Conservation (phyloP, 768 basidiomycete genomes). For the Tricholoma saponaceum region DNA sequence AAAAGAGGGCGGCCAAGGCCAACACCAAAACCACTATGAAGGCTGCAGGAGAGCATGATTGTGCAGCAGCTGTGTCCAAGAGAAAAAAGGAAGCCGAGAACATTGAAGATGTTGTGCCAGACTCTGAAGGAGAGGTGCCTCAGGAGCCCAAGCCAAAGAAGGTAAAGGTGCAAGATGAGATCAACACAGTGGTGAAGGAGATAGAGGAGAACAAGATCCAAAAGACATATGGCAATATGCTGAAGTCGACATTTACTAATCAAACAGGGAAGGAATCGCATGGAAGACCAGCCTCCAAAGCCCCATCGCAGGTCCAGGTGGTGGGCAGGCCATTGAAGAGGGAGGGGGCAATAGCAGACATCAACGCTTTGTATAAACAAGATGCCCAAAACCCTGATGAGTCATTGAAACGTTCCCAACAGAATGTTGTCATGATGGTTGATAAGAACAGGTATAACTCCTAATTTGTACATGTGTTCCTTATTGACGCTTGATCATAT, state of each 20-base stretch:
- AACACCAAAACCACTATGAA: no score
- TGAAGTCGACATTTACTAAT: background rate
- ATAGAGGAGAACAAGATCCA: background rate
- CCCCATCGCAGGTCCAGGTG: background rate
- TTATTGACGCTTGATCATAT: no score
- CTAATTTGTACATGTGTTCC: background rate
- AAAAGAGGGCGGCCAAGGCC: no score
- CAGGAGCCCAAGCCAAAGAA: no score
- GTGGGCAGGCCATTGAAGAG: background rate
- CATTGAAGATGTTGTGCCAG: no score
- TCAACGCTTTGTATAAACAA: background rate
- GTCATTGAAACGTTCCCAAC: background rate
- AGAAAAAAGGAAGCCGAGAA: no score
- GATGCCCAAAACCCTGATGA: background rate
- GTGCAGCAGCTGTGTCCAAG: no score
- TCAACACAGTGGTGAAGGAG: background rate
- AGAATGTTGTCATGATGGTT: background rate
- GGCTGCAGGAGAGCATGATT: no score
- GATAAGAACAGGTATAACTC: background rate
- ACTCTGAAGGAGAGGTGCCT: no score
- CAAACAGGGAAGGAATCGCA: background rate
- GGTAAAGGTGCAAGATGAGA: no score
- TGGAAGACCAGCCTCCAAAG: background rate
- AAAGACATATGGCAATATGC: background rate
- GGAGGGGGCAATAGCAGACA: background rate